phyloP scores from a whole-genome alignment of 75 land plant species.

The Gnetum montanum region DNA sequence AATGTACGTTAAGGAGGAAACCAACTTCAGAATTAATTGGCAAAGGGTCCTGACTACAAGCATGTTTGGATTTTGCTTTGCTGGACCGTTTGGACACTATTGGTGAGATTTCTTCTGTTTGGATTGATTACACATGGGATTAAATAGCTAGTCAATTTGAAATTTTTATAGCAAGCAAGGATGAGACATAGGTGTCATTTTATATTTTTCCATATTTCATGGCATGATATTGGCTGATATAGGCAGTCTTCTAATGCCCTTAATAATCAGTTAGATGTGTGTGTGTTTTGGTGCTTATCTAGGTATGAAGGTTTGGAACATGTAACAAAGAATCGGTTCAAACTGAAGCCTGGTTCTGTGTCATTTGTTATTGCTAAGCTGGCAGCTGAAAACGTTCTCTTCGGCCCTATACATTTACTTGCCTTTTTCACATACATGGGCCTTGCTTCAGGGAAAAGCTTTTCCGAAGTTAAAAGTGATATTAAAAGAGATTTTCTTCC shows the following conservation, averaged over 20 bases:
- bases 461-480: conserved; percentile 58
- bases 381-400: conserved; percentile 60
- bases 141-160: background rate
- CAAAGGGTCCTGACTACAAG: conserved; percentile 68
- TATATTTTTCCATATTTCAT: background rate
- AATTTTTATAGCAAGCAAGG: background rate
- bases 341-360: conserved; percentile 43
- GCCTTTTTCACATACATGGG: conserved; percentile 91
- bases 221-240: background rate
- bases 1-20: conserved; percentile 8
- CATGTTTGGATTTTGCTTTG: conserved; percentile 85
- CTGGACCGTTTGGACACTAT: conserved; percentile 90
- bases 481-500: conserved; percentile 89
- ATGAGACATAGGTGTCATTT: background rate
- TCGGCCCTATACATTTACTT: conserved; percentile 87
- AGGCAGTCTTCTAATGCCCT: background rate
- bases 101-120: conserved; percentile 34
- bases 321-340: conserved; percentile 36
- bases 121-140: background rate
- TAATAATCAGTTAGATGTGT: background rate
- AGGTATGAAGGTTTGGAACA: conserved; percentile 92
- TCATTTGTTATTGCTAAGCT: conserved; percentile 73
- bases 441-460: conserved; percentile 53
- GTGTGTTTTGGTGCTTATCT: background rate
- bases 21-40: conserved; percentile 57